phyloP scores from a whole-genome alignment of 2,329 filamentous ascomycete genomes.

The Orbilia javanica region DNA sequence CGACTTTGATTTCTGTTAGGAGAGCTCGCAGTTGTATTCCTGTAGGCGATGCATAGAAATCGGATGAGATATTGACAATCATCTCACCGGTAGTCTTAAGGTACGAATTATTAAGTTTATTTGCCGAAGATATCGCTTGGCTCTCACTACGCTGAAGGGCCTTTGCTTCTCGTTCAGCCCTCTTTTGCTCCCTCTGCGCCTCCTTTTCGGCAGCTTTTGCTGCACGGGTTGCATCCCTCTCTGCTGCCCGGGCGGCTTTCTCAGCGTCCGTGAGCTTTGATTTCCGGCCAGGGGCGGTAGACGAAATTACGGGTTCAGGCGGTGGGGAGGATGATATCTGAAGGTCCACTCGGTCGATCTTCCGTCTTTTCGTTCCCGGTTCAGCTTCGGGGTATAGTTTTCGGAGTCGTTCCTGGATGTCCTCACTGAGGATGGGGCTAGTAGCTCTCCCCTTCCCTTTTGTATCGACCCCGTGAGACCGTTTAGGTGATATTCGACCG shows the following conservation, averaged over 20 bases:
- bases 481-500: background rate
- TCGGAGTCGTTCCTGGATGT: conserved; percentile 9
- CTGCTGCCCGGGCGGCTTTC: conserved; percentile 65
- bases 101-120: conserved; percentile 79
- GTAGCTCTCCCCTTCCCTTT: conserved; percentile 30
- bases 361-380: conserved; percentile 35
- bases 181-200: conserved; percentile 73
- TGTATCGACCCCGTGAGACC: background rate
- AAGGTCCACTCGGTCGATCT: conserved; percentile 30
- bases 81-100: conserved; percentile 80
- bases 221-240: conserved; percentile 63
- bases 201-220: conserved; percentile 71
- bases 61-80: conserved; percentile 77
- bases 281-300: conserved; percentile 64
- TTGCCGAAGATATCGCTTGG: conserved; percentile 73
- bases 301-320: background rate
- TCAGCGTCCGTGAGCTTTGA: conserved; percentile 70
- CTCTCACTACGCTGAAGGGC: conserved; percentile 68
- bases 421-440: conserved; percentile 19
- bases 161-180: conserved; percentile 74
- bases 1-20: conserved; percentile 69
- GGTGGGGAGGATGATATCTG: conserved; percentile 32
- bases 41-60: conserved; percentile 68
- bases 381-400: conserved; percentile 19
- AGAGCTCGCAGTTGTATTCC: conserved; percentile 69